These are phyloP conservation scores for Oenanthe javanica DNA, from an alignment of 140 eudicot genomes.

Conservation along the genomic window DNA sequence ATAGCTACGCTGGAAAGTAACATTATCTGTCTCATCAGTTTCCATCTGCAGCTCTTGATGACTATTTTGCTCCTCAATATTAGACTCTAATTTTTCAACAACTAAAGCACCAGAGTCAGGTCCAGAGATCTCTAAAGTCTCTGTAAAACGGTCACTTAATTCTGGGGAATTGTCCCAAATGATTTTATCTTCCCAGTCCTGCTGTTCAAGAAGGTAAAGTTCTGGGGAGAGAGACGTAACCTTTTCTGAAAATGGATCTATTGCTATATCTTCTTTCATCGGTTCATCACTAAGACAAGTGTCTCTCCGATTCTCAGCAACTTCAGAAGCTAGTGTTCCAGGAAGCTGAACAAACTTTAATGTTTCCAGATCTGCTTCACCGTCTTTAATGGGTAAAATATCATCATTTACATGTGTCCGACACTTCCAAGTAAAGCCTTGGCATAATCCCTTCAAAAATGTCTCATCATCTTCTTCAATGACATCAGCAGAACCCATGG, in stretches of 20 bases:
- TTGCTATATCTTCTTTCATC: conserved; percentile 27
- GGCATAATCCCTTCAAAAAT: conserved; percentile 51
- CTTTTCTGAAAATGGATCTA: conserved; percentile 21
- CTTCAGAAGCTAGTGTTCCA: conserved; percentile 17
- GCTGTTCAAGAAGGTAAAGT: conserved; percentile 77
- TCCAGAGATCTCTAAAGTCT: conserved; percentile 63
- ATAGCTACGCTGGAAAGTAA: conserved; percentile 20
- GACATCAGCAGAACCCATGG: conserved; percentile 43
- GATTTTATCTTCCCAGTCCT: conserved; percentile 87
- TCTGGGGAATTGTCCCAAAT: conserved; percentile 72
- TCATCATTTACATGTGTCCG: conserved; percentile 34
- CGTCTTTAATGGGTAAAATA: conserved; percentile 16
- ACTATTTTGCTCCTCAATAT: conserved; percentile 11
- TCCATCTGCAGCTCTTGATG: conserved; percentile 20
- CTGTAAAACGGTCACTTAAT: conserved; percentile 35
- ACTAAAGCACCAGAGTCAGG: conserved; percentile 42
- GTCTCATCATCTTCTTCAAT: conserved; percentile 84
- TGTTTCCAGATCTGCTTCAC: conserved; percentile 30
- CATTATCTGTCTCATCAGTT: conserved; percentile 32
- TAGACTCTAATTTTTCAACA: conserved; percentile 20
- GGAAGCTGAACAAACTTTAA: conserved; percentile 26
- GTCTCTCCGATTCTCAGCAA: conserved; percentile 36
- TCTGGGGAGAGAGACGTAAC: conserved; percentile 21
- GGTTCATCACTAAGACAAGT: conserved; percentile 46
- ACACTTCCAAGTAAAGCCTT: conserved; percentile 35